Evolutionary conservation across 495 filamentous ascomycete genomes (phyloP), one percentile per base, ranked within the genome.

Genomic region (Podospora conica): DNA sequence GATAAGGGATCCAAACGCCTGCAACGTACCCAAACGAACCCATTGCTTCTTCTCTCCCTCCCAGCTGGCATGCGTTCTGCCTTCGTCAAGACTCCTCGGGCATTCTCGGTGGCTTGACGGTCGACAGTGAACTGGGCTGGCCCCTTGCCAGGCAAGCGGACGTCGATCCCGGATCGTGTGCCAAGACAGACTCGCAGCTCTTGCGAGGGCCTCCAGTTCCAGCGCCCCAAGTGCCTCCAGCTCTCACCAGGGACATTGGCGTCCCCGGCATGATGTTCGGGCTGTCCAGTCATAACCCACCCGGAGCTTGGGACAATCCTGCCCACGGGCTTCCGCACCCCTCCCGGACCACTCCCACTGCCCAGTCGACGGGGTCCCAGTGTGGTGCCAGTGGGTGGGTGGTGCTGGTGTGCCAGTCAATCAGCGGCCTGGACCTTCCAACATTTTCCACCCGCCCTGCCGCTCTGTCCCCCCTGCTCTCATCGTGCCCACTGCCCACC

Each of bases 391-490:
- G 33, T 48, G 33, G 33, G 33, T n/a, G n/a, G n/a, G n/a, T n/a
- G n/a, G n/a, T n/a, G n/a, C n/a, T n/a, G n/a, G n/a, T 58, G 57
- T 31, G 25, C 53, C 65, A 31, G 54, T 59, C 57, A 59, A 59
- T 59, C 57, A 59, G 61, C 61, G 21, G 61, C 12, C 55, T 40
- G 48, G 61, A 33, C 62, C 65, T 69, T 71, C 72, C 72, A 74
- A 66, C 71, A 74, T 69, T 71, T 74, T 69, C 70, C 69, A 66
- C 56, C 61, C 55, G 23, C 67, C 65, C 71, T 48, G 60, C 68
- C 66, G 23, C 69, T 67, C 62, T 63, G 61, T 48, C 53, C 70
- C 71, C 64, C 68, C 66, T 63, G 63, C 29, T 57, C 68, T 7
- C 60, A 62, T 62, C 33, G 31, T 40, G 31, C 31, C 31, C 31